Conservation (phyloP, 371 early-diverging fungal genomes). For the Actinomucor elegans region DNA sequence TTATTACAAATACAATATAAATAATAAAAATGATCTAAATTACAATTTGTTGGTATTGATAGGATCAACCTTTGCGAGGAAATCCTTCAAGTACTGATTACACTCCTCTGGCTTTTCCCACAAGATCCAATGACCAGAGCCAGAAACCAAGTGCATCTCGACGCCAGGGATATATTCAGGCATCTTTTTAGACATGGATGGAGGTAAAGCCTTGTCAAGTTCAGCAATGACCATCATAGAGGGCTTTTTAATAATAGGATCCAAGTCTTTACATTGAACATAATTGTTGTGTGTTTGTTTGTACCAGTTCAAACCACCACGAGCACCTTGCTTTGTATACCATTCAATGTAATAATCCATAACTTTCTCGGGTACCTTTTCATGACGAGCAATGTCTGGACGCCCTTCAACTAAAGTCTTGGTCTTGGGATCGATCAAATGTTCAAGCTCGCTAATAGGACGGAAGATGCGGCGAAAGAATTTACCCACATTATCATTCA, state of each 20-base stretch:
- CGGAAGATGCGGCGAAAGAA: conserved; percentile 39
- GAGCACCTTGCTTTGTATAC: conserved; percentile 31
- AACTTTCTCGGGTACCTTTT: conserved; percentile 28
- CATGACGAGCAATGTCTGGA: conserved; percentile 18
- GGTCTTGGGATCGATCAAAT: conserved; percentile 26
- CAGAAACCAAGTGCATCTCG: conserved; percentile 31
- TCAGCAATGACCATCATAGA: conserved; percentile 47
- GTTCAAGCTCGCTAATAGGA: conserved; percentile 19
- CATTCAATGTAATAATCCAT: conserved; percentile 39
- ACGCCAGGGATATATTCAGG: conserved; percentile 32
- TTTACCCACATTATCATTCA: conserved; percentile 30
- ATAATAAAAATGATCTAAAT: not conserved
- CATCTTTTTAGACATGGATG: conserved; percentile 37
- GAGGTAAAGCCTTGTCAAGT: conserved; percentile 40
- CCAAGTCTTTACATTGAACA: conserved; percentile 42
- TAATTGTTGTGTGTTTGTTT: conserved; percentile 38
- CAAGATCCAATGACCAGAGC: conserved; percentile 49
- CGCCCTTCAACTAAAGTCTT: conserved; percentile 31
- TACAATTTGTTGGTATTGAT: conserved; percentile 16
- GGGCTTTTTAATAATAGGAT: conserved; percentile 36
- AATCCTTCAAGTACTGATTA: conserved; percentile 29
- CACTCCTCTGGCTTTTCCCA: conserved; percentile 46
- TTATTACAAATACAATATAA: not conserved
- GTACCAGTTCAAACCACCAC: conserved; percentile 49
- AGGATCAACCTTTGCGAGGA: conserved; percentile 32